These are phyloP conservation scores for Talaromyces sp. DNA, from an alignment of 2,329 filamentous ascomycete species.

Conservation along the genomic window DNA sequence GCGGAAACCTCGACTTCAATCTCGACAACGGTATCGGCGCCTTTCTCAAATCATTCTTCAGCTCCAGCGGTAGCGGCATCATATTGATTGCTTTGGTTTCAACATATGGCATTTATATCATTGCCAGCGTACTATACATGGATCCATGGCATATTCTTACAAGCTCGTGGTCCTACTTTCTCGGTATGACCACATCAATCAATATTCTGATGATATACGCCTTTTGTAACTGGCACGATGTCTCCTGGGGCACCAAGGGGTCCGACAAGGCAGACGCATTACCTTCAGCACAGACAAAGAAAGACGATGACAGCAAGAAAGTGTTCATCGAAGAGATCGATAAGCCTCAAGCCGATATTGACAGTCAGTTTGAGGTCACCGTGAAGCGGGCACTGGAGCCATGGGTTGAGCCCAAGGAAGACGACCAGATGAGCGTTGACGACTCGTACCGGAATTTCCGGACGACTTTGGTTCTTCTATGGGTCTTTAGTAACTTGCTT, in stretches of 20 bases:
- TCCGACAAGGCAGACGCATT: conserved; percentile 92
- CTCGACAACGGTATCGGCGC: conserved; percentile 59
- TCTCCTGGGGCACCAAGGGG: conserved; percentile 99
- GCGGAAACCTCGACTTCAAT: conserved; percentile 58
- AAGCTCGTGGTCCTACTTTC: conserved; percentile 81
- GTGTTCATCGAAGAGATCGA: conserved; percentile 92
- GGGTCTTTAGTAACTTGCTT: background rate
- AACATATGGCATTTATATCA: conserved; percentile 94
- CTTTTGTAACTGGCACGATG: conserved; percentile 99
- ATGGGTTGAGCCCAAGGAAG: conserved; percentile 70
- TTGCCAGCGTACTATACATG: conserved; percentile 94
- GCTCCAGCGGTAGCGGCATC: conserved; percentile 74
- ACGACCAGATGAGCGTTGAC: conserved; percentile 71
- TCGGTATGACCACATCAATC: conserved; percentile 97
- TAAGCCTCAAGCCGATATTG: conserved; percentile 95
- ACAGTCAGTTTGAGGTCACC: conserved; percentile 92
- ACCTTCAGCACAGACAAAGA: conserved; percentile 82
- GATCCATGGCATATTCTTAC: conserved; percentile 99
- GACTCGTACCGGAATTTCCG: conserved; percentile 99
- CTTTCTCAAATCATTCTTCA: conserved; percentile 80
- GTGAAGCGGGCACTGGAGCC: conserved; percentile 90
- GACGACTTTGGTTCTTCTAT: conserved; percentile 65
- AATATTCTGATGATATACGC: conserved; percentile 99
- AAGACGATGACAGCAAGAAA: conserved; percentile 82
- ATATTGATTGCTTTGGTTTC: conserved; percentile 90